A percentile compares a stretch with the other conserved stretches of the same genome.
phyloP scores from a whole-genome alignment of 306 rosid species.

The Hippophae rhamnoides region DNA sequence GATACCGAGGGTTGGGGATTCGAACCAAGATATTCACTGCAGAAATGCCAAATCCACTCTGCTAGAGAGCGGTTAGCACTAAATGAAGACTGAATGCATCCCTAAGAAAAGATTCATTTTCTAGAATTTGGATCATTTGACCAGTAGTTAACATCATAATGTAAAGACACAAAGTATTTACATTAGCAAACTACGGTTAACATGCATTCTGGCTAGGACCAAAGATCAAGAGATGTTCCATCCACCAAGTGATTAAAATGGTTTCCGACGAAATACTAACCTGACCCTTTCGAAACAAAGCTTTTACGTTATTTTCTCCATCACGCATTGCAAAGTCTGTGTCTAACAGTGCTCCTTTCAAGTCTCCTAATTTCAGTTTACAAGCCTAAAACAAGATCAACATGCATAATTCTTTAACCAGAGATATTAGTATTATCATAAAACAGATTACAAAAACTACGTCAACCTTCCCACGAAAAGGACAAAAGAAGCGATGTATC shows the following conservation, averaged over 20 bases:
- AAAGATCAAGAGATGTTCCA: neutral
- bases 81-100: no score
- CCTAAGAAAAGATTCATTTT: no score
- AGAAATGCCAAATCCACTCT: no score
- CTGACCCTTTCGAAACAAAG: slow-evolving; percentile 96
- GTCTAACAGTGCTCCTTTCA: slow-evolving; percentile 86
- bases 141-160: neutral
- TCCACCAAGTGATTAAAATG: neutral
- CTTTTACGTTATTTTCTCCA: slow-evolving; percentile 81
- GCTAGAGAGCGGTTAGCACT: no score
- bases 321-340: slow-evolving; percentile 92
- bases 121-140: no score
- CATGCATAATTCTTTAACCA: neutral
- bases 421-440: neutral
- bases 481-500: no score
- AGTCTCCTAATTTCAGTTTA: slow-evolving; percentile 76
- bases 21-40: no score
- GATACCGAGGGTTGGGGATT: no score
- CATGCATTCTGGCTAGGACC: neutral
- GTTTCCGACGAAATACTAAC: slow-evolving; percentile 35
- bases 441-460: neutral
- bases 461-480: no score
- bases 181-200: neutral
- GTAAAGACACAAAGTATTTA: neutral
- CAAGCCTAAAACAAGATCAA: slow-evolving; percentile 52